Percentiles rank a stretch among this genome's conserved stretches.
These are phyloP conservation scores for Parachaetomium inaequale DNA, from an alignment of 495 filamentous ascomycete genomes.

Conservation along the genomic window DNA sequence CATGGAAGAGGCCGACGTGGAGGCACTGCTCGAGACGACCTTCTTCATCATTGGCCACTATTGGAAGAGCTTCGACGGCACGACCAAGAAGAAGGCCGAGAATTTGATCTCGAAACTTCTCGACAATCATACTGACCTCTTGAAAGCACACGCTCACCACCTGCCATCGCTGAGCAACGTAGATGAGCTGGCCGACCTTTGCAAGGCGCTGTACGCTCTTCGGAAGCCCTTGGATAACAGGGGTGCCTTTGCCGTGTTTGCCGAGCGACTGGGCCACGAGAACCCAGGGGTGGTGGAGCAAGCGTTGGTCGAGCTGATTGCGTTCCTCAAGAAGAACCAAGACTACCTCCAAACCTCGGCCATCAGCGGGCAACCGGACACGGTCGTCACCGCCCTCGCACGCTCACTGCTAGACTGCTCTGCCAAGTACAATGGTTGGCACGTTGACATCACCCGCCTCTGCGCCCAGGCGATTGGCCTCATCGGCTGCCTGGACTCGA, in stretches of 20 bases:
- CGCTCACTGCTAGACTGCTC: conserved; percentile 79
- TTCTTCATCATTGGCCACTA: conserved; percentile 80
- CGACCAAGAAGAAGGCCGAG: conserved; percentile 54
- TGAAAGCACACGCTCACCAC: conserved; percentile 62
- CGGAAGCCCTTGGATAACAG: conserved; percentile 54
- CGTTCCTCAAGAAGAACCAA: conserved; percentile 69
- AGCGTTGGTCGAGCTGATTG: conserved; percentile 69
- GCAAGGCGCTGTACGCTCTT: conserved; percentile 58
- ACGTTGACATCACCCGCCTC: conserved; percentile 62
- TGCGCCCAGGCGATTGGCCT: conserved; percentile 78
- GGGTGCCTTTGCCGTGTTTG: conserved; percentile 60
- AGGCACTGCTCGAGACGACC: conserved; percentile 74
- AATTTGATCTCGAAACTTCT: conserved; percentile 63
- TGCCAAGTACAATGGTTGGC: conserved; percentile 68
- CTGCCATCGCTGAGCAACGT: conserved; percentile 79
- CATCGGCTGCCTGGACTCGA: conserved; percentile 87
- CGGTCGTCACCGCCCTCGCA: conserved; percentile 64
- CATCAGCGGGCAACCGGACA: conserved; percentile 79
- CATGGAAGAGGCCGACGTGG: conserved; percentile 74
- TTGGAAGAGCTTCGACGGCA: conserved; percentile 64
- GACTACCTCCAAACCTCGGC: conserved; percentile 77
- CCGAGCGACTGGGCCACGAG: conserved; percentile 71
- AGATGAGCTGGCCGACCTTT: conserved; percentile 60
- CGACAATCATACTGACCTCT: conserved; percentile 51
- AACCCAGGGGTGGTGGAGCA: conserved; percentile 77